Evolutionary conservation across 2,329 filamentous ascomycete genomes (phyloP).

Genomic region (Trematosphaeria pertusa): DNA sequence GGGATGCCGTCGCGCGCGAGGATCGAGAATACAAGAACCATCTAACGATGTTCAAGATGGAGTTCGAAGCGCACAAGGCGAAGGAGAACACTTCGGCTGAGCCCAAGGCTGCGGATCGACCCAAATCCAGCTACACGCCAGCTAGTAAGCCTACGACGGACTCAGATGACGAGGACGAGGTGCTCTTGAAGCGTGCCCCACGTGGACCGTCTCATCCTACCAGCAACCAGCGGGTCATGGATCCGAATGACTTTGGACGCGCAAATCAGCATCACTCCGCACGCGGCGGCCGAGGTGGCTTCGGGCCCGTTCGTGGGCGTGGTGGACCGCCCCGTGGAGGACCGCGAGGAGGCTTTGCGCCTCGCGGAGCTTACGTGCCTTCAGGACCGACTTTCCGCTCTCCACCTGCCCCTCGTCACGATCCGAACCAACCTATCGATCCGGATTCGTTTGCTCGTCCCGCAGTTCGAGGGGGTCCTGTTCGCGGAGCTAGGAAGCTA

Average conservation of each 20-base stretch:
- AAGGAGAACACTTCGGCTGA: constrained; percentile 21
- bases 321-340: constrained; percentile 29
- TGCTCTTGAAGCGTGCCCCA: constrained; percentile 47
- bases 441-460: constrained; percentile 50
- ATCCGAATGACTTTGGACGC: constrained; percentile 58
- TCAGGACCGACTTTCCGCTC: constrained; percentile 35
- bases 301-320: constrained; percentile 31
- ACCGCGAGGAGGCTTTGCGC: constrained; percentile 37
- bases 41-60: constrained; percentile 46
- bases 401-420: constrained; percentile 36
- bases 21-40: constrained; percentile 56
- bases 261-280: constrained; percentile 35
- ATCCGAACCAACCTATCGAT: constrained; percentile 48
- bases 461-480: constrained; percentile 31
- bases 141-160: constrained; percentile 27
- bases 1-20: constrained; percentile 57
- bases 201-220: constrained; percentile 41
- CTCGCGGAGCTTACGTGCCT: constrained; percentile 40
- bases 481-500: constrained; percentile 46
- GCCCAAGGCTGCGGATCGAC: constrained; percentile 28
- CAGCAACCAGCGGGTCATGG: constrained; percentile 48
- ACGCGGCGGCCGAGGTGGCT: constrained; percentile 42
- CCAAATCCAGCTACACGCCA: constrained; percentile 34
- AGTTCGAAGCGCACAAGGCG: constrained; percentile 33
- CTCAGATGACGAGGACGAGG: constrained; percentile 48